phyloP scores from a whole-genome alignment of 352 stramenopile genomes.

The Phytopythium boreale region DNA sequence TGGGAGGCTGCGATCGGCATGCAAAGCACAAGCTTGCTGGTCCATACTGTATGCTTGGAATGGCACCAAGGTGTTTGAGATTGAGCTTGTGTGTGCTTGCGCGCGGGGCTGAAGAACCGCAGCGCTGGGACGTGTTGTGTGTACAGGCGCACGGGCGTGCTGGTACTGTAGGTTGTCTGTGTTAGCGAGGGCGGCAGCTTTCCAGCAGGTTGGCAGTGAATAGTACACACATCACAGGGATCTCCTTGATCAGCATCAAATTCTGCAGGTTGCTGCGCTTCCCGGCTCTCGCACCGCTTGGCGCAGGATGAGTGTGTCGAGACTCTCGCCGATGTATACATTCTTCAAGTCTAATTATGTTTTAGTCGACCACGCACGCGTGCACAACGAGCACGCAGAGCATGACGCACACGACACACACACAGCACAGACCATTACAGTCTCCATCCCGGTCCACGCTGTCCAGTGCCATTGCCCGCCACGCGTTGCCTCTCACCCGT shows the following conservation, averaged over 20 bases:
- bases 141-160: neutral
- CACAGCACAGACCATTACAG: neutral
- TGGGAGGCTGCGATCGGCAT: neutral
- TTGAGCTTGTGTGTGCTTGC: too few species aligned
- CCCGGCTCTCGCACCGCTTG: neutral
- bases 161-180: neutral
- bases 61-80: neutral
- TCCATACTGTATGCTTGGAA: neutral
- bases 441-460: neutral
- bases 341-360: neutral
- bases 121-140: neutral
- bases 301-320: constrained; percentile 2
- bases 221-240: neutral
- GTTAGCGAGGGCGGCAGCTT: neutral
- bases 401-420: neutral
- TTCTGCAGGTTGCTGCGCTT: neutral
- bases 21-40: neutral
- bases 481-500: neutral
- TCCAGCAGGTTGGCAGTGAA: neutral
- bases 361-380: neutral
- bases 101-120: neutral
- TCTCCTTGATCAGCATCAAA: neutral
- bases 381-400: neutral
- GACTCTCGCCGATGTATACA: neutral
- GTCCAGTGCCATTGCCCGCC: neutral